Percentiles rank a stretch among this genome's conserved stretches.
Conservation (phyloP, 2,329 filamentous ascomycete species). For the Paecilomyces variotii region DNA sequence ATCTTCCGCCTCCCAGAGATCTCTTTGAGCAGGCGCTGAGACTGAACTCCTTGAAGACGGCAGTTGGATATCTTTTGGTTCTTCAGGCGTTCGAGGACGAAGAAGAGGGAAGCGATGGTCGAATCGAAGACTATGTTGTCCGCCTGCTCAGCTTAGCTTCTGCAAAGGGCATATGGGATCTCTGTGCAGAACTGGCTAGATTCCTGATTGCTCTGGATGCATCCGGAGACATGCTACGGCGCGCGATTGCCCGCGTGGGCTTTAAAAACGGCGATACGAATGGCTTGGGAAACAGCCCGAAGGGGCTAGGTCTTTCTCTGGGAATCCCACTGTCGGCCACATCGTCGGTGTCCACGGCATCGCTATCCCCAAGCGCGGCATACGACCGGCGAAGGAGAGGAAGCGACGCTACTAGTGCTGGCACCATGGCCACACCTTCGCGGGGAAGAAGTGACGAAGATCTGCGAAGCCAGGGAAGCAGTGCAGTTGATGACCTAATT, state of each 20-base stretch:
- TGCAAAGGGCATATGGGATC: slow-evolving; percentile 80
- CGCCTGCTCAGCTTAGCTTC: slow-evolving; percentile 74
- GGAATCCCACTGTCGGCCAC: slow-evolving; percentile 23
- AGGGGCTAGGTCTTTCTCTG: slow-evolving; percentile 28
- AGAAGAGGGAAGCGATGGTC: slow-evolving; percentile 44
- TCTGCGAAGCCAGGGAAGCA: background rate
- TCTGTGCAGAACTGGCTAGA: slow-evolving; percentile 90
- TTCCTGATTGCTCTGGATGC: slow-evolving; percentile 91
- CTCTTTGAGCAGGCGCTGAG: slow-evolving; percentile 89
- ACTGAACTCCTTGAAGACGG: slow-evolving; percentile 82
- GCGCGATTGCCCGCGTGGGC: slow-evolving; percentile 36
- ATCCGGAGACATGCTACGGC: slow-evolving; percentile 64
- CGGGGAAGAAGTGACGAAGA: background rate
- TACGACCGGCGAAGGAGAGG: slow-evolving; percentile 6
- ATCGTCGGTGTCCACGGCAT: slow-evolving; percentile 22
- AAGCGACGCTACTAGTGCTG: slow-evolving; percentile 8
- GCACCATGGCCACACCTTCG: background rate
- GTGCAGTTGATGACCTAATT: background rate
- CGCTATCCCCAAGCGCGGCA: slow-evolving; percentile 7
- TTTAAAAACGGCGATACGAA: slow-evolving; percentile 18
- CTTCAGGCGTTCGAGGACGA: slow-evolving; percentile 67
- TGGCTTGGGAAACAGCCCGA: slow-evolving; percentile 19
- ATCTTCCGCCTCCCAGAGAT: slow-evolving; percentile 81
- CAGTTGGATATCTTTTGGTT: slow-evolving; percentile 91
- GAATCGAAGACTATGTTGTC: slow-evolving; percentile 52